Percentiles rank a stretch among this genome's conserved stretches.
These are phyloP conservation scores for Fusarium sp. DNA, from an alignment of 2,329 filamentous ascomycete genomes.

Conservation along the genomic window DNA sequence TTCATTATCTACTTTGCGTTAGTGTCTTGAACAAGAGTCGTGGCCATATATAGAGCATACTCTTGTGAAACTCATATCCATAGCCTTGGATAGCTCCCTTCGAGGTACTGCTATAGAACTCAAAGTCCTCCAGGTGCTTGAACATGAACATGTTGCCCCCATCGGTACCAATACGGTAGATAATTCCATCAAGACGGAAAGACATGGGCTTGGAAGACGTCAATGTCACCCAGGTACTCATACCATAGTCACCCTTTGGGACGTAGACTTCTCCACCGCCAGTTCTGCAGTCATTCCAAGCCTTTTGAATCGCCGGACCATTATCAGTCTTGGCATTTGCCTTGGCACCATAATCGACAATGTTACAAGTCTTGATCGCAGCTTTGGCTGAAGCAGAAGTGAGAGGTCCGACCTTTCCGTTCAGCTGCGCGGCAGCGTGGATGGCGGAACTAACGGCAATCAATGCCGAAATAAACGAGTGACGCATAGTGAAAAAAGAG, in stretches of 20 bases:
- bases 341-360: constrained; percentile 28
- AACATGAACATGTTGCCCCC: constrained; percentile 35
- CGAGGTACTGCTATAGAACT: constrained; percentile 34
- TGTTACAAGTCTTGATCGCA: constrained; percentile 31
- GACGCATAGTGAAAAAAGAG: background rate
- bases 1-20: background rate
- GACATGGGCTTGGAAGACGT: constrained; percentile 30
- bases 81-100: constrained; percentile 33
- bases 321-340: constrained; percentile 26
- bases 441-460: constrained; percentile 23
- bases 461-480: constrained; percentile 24
- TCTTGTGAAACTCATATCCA: background rate
- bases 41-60: background rate
- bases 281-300: constrained; percentile 26
- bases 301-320: constrained; percentile 26
- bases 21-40: background rate
- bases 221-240: constrained; percentile 28
- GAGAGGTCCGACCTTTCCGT: constrained; percentile 27
- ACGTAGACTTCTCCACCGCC: constrained; percentile 31
- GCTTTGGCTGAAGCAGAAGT: constrained; percentile 21
- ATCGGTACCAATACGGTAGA: constrained; percentile 28
- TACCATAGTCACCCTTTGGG: constrained; percentile 30
- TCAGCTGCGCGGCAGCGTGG: constrained; percentile 34
- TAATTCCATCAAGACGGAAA: constrained; percentile 29
- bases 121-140: constrained; percentile 32